These are phyloP conservation scores for Vanrija sp. DNA, from an alignment of 1,284 basidiomycete genomes.

Conservation along the genomic window DNA sequence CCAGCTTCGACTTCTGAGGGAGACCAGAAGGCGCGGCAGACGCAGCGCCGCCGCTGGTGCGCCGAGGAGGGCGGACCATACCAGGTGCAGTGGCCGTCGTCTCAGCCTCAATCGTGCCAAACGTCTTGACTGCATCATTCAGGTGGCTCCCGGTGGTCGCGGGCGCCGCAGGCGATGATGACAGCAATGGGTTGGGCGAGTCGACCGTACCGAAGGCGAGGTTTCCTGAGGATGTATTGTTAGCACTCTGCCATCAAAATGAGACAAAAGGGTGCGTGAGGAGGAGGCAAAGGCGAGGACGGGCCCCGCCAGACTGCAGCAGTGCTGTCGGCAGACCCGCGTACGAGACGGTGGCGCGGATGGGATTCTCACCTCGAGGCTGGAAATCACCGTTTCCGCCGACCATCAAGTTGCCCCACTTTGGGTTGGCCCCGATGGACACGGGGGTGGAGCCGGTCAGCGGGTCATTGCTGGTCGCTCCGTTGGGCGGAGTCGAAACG, in stretches of 20 bases:
- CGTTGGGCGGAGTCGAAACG: constrained; percentile 25
- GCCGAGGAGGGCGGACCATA: constrained; percentile 37
- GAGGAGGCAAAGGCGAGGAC: background rate
- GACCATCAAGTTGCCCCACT: constrained; percentile 44
- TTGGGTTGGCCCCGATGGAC: constrained; percentile 31
- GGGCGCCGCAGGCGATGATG: constrained; percentile 50
- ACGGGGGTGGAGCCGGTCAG: constrained; percentile 22
- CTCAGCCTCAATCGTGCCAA: constrained; percentile 65
- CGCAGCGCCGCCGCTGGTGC: constrained; percentile 24
- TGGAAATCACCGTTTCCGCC: constrained; percentile 39
- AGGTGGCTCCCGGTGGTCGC: constrained; percentile 47
- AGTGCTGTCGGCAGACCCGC: background rate
- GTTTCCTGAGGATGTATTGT: constrained; percentile 21
- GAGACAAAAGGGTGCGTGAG: background rate
- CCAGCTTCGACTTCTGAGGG: constrained; percentile 34
- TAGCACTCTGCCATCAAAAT: background rate
- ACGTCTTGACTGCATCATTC: constrained; percentile 61
- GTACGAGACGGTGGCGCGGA: no score
- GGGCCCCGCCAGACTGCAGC: no score
- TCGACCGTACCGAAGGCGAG: constrained; percentile 78
- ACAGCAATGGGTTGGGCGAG: constrained; percentile 48
- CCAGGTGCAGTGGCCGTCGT: constrained; percentile 41
- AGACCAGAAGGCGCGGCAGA: constrained; percentile 12
- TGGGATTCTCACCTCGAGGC: constrained; percentile 28
- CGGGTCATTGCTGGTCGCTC: constrained; percentile 25